Percentiles rank a stretch among this genome's conserved stretches.
Evolutionary conservation across 495 filamentous ascomycete species (phyloP).

Genomic region (Copromyces sp.): DNA sequence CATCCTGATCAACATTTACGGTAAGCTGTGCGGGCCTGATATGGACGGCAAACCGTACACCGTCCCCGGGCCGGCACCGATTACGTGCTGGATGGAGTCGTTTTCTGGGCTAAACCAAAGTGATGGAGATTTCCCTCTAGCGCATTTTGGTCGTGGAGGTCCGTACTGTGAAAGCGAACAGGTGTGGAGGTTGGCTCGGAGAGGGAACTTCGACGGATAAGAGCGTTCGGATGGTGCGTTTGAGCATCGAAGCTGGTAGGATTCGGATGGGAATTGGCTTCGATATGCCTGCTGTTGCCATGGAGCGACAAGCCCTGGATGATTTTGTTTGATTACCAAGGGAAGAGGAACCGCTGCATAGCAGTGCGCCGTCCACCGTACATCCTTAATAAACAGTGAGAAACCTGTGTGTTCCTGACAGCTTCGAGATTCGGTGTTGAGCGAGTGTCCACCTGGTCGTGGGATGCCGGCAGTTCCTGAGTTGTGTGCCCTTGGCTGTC

Average conservation of each 20-base stretch:
- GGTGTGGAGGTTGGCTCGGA: neutral
- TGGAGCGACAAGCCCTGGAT: neutral
- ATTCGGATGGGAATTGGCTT: neutral
- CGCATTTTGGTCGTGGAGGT: neutral
- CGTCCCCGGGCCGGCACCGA: slow-evolving; percentile 35
- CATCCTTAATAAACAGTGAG: neutral
- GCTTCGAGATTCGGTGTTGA: neutral
- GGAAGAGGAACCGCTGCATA: neutral
- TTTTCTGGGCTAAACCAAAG: neutral
- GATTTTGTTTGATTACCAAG: neutral
- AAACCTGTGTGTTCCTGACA: neutral
- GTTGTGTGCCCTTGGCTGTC: neutral
- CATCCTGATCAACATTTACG: slow-evolving; percentile 47
- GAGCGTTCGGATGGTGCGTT: neutral
- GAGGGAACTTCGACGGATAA: neutral
- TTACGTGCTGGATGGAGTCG: slow-evolving; percentile 25
- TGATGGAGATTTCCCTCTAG: neutral
- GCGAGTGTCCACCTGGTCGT: neutral
- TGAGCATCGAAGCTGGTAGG: neutral
- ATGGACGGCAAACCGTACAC: slow-evolving; percentile 35
- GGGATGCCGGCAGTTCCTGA: neutral
- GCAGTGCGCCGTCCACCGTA: neutral
- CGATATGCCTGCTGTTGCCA: neutral
- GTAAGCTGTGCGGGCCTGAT: slow-evolving; percentile 33
- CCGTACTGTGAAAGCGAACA: neutral